Conservation (phyloP, 306 rosid species). For the Glycine soja region DNA sequence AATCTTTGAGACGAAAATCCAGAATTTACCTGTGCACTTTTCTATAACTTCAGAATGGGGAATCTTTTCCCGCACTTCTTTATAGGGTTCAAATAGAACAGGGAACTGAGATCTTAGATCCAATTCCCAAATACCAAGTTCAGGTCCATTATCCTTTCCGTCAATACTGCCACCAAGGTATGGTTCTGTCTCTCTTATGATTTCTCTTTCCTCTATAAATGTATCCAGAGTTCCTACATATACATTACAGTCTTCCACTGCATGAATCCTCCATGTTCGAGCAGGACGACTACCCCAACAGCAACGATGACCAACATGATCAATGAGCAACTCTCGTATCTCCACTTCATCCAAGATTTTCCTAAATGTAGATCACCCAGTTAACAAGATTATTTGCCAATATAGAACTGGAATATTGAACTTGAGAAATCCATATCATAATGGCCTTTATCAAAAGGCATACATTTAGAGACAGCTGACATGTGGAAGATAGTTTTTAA, state of each 20-base stretch:
- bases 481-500: conserved; percentile 1
- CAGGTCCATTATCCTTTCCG: conserved; percentile 81
- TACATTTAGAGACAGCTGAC: conserved; percentile 19
- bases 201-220: conserved; percentile 90
- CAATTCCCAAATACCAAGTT: conserved; percentile 90
- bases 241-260: conserved; percentile 93
- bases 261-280: conserved; percentile 86
- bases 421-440: conserved; percentile 1
- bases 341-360: conserved; percentile 86
- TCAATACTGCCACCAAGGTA: conserved; percentile 66
- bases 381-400: conserved; percentile 33
- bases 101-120: conserved; percentile 90
- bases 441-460: background rate
- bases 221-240: conserved; percentile 94
- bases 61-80: conserved; percentile 71
- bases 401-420: conserved; percentile 2
- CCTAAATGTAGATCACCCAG: conserved; percentile 50
- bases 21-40: conserved; percentile 78
- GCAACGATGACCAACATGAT: conserved; percentile 94
- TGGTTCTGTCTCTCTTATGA: conserved; percentile 70
- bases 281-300: conserved; percentile 99
- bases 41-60: conserved; percentile 85
- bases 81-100: conserved; percentile 65
- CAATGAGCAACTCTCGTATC: conserved; percentile 91
- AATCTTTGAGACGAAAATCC: conserved; percentile 34